A percentile compares a stretch with the other conserved stretches of the same genome.
Evolutionary conservation across 2,329 filamentous ascomycete species (phyloP).

Genomic region (Arachnopeziza araneosa): DNA sequence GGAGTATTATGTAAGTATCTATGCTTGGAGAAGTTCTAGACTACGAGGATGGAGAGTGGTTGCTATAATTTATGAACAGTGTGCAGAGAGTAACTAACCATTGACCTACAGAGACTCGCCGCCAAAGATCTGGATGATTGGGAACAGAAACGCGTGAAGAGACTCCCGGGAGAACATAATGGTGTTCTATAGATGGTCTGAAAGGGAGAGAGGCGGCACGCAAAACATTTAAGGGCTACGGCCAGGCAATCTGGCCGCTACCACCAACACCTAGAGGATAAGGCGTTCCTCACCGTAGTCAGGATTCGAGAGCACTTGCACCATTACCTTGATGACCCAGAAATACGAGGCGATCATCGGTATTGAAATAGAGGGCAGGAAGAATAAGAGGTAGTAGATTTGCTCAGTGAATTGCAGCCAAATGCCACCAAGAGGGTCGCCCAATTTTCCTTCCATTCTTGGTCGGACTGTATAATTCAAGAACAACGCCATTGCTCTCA

Average conservation of each 20-base stretch:
- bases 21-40: background rate
- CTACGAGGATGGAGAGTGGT: background rate
- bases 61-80: background rate
- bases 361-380: too few relatives aligned
- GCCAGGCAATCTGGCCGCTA: too few relatives aligned
- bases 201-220: background rate
- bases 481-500: too few relatives aligned
- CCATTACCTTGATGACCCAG: too few relatives aligned
- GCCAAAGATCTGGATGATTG: constrained; percentile 91
- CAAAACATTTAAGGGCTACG: background rate
- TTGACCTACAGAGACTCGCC: constrained; percentile 58
- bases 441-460: too few relatives aligned
- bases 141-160: constrained; percentile 92
- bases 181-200: constrained; percentile 55
- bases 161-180: constrained; percentile 84
- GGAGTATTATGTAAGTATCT: constrained; percentile 72
- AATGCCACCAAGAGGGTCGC: too few relatives aligned
- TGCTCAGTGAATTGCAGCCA: too few relatives aligned
- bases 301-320: too few relatives aligned
- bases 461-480: too few relatives aligned
- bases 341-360: too few relatives aligned
- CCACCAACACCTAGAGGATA: background rate
- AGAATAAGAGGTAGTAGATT: too few relatives aligned
- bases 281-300: background rate
- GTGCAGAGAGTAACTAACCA: constrained; percentile 5